Evolutionary conservation across 2,329 filamentous ascomycete genomes (phyloP).

Genomic region (Penicillium sp.): DNA sequence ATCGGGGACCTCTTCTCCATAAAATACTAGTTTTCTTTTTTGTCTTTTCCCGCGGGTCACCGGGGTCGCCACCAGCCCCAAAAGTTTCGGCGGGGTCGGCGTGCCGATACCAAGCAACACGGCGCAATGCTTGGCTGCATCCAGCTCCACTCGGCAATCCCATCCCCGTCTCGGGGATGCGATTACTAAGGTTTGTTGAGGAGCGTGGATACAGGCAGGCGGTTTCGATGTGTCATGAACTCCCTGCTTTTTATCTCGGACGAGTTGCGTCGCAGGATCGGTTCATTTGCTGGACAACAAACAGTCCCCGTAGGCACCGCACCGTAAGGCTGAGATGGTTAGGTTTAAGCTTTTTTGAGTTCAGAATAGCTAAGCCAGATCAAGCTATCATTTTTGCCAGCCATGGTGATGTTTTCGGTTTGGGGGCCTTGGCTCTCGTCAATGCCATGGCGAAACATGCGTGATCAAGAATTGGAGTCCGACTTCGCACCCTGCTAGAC

Average conservation of each 20-base stretch:
- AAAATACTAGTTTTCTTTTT: too few species aligned
- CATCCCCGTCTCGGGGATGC: background rate
- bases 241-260: background rate
- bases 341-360: too few species aligned
- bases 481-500: background rate
- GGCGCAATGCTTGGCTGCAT: constrained; percentile 8
- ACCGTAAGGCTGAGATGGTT: too few species aligned
- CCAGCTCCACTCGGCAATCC: constrained; percentile 2
- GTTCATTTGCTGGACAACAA: too few species aligned
- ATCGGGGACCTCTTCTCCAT: constrained; percentile 12
- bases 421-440: background rate
- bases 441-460: too few species aligned
- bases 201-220: background rate
- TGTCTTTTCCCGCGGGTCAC: constrained; percentile 4
- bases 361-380: too few species aligned
- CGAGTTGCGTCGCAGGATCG: too few species aligned
- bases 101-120: constrained; percentile 12
- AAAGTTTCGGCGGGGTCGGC: constrained; percentile 11
- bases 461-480: background rate
- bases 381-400: too few species aligned
- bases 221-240: background rate
- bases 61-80: background rate
- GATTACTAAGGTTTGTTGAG: constrained; percentile 3
- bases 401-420: too few species aligned
- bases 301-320: too few species aligned